Percentiles rank a stretch among this genome's conserved stretches.
These are phyloP conservation scores for Coemansia sp. DNA, from an alignment of 192 early-diverging fungal species.

Conservation along the genomic window DNA sequence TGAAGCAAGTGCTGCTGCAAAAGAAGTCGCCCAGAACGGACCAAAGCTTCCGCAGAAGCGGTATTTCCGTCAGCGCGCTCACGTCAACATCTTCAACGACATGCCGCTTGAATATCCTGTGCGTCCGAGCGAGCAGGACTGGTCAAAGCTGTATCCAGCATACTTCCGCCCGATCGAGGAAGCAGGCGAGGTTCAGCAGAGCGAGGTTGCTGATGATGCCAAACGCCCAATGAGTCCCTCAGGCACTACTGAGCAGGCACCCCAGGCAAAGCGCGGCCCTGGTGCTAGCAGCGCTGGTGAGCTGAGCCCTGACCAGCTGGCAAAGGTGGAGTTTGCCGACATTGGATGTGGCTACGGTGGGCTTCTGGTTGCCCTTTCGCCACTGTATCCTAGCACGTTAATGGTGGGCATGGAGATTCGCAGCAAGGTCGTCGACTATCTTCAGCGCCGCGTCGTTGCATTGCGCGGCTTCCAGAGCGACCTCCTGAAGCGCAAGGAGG, in stretches of 20 bases:
- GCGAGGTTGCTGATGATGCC: slow-evolving; percentile 6
- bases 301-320: slow-evolving; percentile 2
- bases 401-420: slow-evolving; percentile 99
- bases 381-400: slow-evolving; percentile 86
- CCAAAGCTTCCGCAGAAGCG: slow-evolving; percentile 69
- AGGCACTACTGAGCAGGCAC: background rate
- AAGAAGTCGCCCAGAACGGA: slow-evolving; percentile 5
- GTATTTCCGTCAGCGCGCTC: slow-evolving; percentile 84
- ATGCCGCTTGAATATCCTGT: slow-evolving; percentile 87
- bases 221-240: slow-evolving; percentile 25
- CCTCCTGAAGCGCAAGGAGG: slow-evolving; percentile 10
- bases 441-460: slow-evolving; percentile 84
- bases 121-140: slow-evolving; percentile 79
- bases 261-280: slow-evolving; percentile 30
- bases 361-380: slow-evolving; percentile 79
- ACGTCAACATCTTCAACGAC: slow-evolving; percentile 97
- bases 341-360: slow-evolving; percentile 99
- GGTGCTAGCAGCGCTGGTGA: background rate
- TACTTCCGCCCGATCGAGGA: slow-evolving; percentile 25
- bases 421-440: slow-evolving; percentile 90
- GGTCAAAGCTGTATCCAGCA: slow-evolving; percentile 86
- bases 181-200: slow-evolving; percentile 5
- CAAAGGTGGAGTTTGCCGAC: slow-evolving; percentile 90
- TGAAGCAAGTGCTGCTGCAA: slow-evolving; percentile 2
- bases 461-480: slow-evolving; percentile 61